Conservation (phyloP, 2,329 filamentous ascomycete species). For the Scedosporium aurantiacum region DNA sequence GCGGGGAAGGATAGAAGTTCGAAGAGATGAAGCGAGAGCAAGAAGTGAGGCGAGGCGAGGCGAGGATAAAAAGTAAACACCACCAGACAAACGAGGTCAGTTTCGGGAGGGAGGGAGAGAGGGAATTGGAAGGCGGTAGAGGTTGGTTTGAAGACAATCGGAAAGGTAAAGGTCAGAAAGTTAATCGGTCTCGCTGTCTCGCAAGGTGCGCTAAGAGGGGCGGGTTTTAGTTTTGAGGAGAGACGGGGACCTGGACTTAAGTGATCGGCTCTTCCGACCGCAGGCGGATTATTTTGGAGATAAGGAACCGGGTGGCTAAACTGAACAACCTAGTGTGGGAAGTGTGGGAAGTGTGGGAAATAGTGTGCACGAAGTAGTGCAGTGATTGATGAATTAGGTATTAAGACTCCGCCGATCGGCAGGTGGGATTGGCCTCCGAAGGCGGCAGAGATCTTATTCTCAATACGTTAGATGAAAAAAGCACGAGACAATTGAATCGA, state of each 20-base stretch:
- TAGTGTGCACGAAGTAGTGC: too few species aligned
- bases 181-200: neutral
- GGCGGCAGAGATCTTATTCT: too few species aligned
- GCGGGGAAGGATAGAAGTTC: neutral
- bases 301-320: neutral
- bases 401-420: too few species aligned
- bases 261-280: neutral
- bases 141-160: neutral
- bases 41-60: neutral
- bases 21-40: neutral
- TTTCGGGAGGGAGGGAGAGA: neutral
- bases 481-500: too few species aligned
- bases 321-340: too few species aligned
- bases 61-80: neutral
- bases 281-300: neutral
- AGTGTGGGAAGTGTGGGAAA: too few species aligned
- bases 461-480: too few species aligned
- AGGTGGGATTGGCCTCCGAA: too few species aligned
- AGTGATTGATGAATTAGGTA: too few species aligned
- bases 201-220: neutral
- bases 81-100: neutral
- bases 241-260: neutral
- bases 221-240: neutral
- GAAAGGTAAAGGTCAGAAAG: neutral
- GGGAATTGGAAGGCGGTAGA: neutral